These are phyloP conservation scores for Gracilaria caudata DNA, from an alignment of 23 red algal genomes.

Conservation along the genomic window DNA sequence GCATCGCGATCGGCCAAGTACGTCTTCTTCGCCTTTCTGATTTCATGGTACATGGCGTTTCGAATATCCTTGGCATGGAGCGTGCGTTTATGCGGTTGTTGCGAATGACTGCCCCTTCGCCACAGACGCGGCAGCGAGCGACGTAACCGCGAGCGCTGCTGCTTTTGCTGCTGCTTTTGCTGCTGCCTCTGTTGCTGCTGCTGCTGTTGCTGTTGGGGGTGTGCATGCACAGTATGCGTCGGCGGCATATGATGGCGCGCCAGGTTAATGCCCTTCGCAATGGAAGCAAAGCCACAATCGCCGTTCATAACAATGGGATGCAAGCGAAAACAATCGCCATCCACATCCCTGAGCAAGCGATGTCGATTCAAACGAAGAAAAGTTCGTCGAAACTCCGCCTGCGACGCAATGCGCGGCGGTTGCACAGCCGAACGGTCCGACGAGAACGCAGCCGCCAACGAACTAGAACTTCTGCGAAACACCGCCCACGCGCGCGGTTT, in stretches of 20 bases:
- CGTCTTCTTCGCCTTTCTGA: conserved; percentile 51
- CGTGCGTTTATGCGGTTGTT: conserved; percentile 15
- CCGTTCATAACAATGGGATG: conserved; percentile 68
- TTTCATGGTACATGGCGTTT: conserved; percentile 56
- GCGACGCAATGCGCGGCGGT: conserved; percentile 36
- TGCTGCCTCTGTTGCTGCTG: no score
- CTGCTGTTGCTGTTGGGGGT: no score
- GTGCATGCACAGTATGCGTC: no score
- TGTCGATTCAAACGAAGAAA: conserved; percentile 26
- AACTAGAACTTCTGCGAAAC: conserved; percentile 4
- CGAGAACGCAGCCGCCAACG: conserved; percentile 15
- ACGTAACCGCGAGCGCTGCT: background rate
- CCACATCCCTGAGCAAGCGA: conserved; percentile 38
- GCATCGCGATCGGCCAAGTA: conserved; percentile 43
- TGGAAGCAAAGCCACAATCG: conserved; percentile 64
- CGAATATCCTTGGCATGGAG: conserved; percentile 58
- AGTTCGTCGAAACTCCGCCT: conserved; percentile 55
- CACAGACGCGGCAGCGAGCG: conserved; percentile 23
- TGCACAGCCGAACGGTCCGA: background rate
- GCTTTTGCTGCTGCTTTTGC: no score
- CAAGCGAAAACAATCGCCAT: conserved; percentile 50
- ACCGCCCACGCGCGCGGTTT: conserved; percentile 37
- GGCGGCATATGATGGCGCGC: conserved; percentile 9
- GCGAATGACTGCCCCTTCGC: background rate
- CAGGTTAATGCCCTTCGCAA: conserved; percentile 54